These are phyloP conservation scores for Lentinula raphanica DNA, from an alignment of 768 basidiomycete species.

Conservation along the genomic window DNA sequence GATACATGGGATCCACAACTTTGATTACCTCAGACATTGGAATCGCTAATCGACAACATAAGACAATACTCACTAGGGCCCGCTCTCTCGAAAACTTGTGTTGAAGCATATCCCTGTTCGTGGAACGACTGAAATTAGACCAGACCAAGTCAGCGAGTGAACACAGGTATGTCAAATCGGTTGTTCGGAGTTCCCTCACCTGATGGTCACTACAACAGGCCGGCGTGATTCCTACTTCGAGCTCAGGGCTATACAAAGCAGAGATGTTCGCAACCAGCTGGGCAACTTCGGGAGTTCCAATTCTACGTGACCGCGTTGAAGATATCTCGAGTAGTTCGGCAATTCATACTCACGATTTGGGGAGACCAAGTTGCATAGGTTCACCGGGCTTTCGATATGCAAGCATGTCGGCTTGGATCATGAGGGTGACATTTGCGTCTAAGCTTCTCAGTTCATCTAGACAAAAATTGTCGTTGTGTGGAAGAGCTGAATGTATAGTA, in stretches of 20 bases:
- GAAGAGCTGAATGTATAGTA: not conserved
- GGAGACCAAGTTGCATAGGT: constrained; percentile 79
- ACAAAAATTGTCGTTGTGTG: not conserved
- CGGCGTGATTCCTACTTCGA: constrained; percentile 61
- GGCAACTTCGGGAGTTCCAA: constrained; percentile 72
- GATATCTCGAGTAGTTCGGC: not conserved
- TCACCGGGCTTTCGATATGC: constrained; percentile 78
- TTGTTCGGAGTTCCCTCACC: constrained; percentile 33
- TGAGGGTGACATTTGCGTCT: constrained; percentile 67
- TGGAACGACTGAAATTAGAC: constrained; percentile 57
- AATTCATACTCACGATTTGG: constrained; percentile 47
- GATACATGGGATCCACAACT: constrained; percentile 89
- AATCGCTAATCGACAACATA: too few relatives aligned
- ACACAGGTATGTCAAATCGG: too few relatives aligned
- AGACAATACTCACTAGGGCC: constrained; percentile 49
- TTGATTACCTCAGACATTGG: constrained; percentile 20
- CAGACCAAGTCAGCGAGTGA: not conserved
- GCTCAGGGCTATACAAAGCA: constrained; percentile 74
- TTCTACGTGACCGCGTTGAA: constrained; percentile 36
- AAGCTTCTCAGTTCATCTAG: constrained; percentile 53
- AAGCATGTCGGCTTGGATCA: constrained; percentile 92
- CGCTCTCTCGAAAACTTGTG: constrained; percentile 84
- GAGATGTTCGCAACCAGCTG: constrained; percentile 74
- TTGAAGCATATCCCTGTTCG: constrained; percentile 78
- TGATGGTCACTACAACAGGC: constrained; percentile 94